Conservation (phyloP, 345 rosid genomes). For the Corymbia maculata region DNA sequence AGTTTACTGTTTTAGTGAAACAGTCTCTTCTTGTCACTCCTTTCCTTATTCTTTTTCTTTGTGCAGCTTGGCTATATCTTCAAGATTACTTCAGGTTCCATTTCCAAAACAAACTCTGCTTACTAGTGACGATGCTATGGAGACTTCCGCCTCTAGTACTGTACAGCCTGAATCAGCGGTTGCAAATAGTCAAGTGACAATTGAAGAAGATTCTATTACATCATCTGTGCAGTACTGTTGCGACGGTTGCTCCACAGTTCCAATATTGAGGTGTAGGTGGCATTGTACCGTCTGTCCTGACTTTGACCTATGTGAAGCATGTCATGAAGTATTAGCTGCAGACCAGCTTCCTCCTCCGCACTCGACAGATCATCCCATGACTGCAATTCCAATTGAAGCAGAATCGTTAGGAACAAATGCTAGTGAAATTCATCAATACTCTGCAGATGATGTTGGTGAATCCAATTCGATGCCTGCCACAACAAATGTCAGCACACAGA, state of each 20-base stretch:
- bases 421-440: constrained; percentile 73
- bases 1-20: not conserved
- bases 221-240: constrained; percentile 98
- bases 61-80: constrained; percentile 91
- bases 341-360: constrained; percentile 88
- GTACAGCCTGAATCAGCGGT: constrained; percentile 49
- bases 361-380: constrained; percentile 93
- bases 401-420: constrained; percentile 85
- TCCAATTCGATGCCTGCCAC: constrained; percentile 40
- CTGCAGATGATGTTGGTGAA: constrained; percentile 59
- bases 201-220: constrained; percentile 90
- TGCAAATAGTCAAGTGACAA: constrained; percentile 70
- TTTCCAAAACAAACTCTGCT: constrained; percentile 94
- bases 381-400: constrained; percentile 87
- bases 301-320: constrained; percentile 95
- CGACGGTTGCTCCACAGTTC: constrained; percentile 98
- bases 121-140: constrained; percentile 70
- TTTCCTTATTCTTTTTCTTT: constrained; percentile 5
- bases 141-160: constrained; percentile 44
- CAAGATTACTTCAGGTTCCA: constrained; percentile 98
- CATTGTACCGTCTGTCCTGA: constrained; percentile 97
- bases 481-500: constrained; percentile 34
- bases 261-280: constrained; percentile 94
- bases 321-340: constrained; percentile 81
- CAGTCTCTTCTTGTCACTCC: not conserved